A percentile compares a stretch with the other conserved stretches of the same genome.
Evolutionary conservation across 2,329 filamentous ascomycete species (phyloP).

Genomic region (Fusarium poae): DNA sequence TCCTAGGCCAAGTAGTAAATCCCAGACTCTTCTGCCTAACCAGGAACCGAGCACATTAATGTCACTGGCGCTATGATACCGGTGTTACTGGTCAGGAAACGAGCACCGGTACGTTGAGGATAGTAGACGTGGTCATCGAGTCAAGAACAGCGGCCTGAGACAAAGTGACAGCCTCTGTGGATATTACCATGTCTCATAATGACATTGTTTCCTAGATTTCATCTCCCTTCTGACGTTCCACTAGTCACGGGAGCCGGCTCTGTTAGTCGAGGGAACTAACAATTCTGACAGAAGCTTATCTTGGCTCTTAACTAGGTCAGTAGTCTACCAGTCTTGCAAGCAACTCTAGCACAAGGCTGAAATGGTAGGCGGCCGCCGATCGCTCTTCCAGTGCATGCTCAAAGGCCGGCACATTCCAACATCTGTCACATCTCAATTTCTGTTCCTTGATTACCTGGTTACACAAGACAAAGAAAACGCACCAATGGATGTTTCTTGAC

Average conservation of each 20-base stretch:
- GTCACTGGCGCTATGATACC: background rate
- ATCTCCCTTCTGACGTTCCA: constrained; percentile 4
- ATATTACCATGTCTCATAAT: constrained; percentile 6
- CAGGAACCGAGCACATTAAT: background rate
- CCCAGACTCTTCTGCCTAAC: background rate
- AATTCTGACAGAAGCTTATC: constrained; percentile 26
- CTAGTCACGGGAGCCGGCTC: constrained; percentile 9
- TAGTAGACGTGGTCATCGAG: too few relatives aligned
- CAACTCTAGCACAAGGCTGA: background rate
- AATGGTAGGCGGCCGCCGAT: constrained; percentile 7
- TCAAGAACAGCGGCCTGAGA: background rate
- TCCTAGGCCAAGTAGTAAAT: too few relatives aligned
- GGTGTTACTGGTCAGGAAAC: too few relatives aligned
- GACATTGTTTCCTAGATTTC: background rate
- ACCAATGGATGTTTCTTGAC: background rate
- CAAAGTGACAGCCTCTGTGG: background rate
- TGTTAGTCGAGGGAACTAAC: background rate
- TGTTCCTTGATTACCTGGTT: background rate
- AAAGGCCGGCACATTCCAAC: constrained; percentile 2
- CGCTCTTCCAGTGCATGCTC: too few relatives aligned
- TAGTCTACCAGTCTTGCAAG: background rate
- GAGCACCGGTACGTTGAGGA: too few relatives aligned
- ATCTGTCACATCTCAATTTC: background rate
- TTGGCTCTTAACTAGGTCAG: background rate
- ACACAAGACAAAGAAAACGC: constrained; percentile 1